Base-by-base conservation (phyloP, 2,329 filamentous ascomycete species). In the Aspergillus flavus region DNA sequence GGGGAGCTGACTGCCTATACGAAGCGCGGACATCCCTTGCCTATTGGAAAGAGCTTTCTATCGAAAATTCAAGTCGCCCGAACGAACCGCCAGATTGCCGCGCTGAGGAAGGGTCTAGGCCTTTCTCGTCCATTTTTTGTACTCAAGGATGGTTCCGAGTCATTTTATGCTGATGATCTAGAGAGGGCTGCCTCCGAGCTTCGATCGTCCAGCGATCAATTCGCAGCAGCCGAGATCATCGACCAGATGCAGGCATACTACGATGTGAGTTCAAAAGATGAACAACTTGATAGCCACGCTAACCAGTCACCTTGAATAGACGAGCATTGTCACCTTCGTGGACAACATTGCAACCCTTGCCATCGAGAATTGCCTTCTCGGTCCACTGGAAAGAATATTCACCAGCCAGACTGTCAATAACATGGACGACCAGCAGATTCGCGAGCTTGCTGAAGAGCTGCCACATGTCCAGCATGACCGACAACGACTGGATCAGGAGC, bases 271-370 rank as follows among this genome's bases (percentile, higher is more conserved):
- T 26, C 34, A 32, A 21, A 45, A 2, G 43, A 32, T 9, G 23
- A 34, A 32, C 10, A 3, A 14, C 19, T 9, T 2, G 6, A 21
- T 12, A 7, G 2, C 52, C 6, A 19, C 26, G n/a, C 34, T 55
- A 46, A 56, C 10, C 30, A 46, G 23, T 7, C 34, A 46, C 7
- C 7, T 30, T 14, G 28, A 3, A 1, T 50, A 69, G 69, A 69
- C 64, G 69, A 78, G 80, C 1, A 72, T 80, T 3, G 68, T 79
- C 14, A 81, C 78, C 0, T 84, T 85, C 55, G 74, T 81, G 3
- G 80, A 86, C 4, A 84, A 84, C 23, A 72, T 85, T 11, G 75
- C 80, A 21, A 83, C 78, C n/a, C 73, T 85, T 0, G 83, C 78
- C 0, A 74, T 84, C 0, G 84, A 86, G 66, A 81, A 80, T 36